These are phyloP conservation scores for Crataegus laevigata DNA, from an alignment of 306 rosid genomes.

Conservation along the genomic window DNA sequence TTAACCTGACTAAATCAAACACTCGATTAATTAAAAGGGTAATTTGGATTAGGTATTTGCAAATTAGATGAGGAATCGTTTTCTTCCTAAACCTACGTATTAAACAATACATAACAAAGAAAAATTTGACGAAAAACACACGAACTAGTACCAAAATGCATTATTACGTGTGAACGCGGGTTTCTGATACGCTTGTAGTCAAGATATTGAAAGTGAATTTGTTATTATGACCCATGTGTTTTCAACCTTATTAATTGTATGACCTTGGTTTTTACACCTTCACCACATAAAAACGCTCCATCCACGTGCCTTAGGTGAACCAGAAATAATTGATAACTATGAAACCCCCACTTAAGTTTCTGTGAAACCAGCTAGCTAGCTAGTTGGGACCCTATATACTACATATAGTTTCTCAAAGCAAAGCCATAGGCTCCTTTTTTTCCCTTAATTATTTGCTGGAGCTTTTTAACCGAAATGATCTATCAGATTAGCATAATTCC, in stretches of 20 bases:
- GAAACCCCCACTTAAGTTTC: background rate
- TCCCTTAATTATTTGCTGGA: background rate
- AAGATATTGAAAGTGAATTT: background rate
- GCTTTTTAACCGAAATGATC: too few relatives aligned
- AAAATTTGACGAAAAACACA: background rate
- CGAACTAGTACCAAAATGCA: background rate
- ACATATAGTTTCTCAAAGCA: background rate
- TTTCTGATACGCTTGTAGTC: background rate
- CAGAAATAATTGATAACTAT: background rate
- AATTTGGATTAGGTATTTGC: background rate
- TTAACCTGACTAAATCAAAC: background rate
- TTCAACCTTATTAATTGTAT: background rate
- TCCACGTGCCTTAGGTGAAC: background rate
- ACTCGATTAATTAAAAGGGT: background rate
- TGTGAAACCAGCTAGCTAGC: background rate
- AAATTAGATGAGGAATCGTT: background rate
- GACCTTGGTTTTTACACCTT: background rate
- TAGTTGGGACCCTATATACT: background rate
- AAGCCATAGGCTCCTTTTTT: background rate
- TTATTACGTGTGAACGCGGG: background rate
- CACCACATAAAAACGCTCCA: background rate
- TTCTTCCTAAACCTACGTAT: background rate
- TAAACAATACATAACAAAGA: background rate
- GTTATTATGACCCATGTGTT: background rate
- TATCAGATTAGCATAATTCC: fast-evolving